Evolutionary conservation across 164 flowering plant species (phyloP).

Genomic region (Stephania cephalantha): DNA sequence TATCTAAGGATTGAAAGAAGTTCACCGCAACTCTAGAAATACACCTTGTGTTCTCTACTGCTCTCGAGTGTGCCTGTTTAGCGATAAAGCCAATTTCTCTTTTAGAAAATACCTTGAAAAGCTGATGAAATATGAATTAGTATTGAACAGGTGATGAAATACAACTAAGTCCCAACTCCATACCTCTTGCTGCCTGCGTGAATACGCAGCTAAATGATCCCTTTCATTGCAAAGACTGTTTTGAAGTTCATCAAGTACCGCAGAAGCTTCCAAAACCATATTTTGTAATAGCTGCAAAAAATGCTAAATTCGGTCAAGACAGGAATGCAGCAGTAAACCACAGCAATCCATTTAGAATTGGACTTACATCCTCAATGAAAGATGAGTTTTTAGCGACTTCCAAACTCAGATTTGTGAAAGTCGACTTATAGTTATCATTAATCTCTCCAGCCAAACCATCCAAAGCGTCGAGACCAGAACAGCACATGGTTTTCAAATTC

Average conservation of each 20-base stretch:
- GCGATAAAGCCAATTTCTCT: background rate
- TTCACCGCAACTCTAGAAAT: conserved; percentile 57
- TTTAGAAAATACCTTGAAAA: background rate
- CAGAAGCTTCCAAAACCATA: conserved; percentile 75
- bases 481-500: conserved; percentile 62
- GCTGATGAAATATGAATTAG: background rate
- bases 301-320: background rate
- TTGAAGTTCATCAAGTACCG: conserved; percentile 69
- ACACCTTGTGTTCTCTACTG: conserved; percentile 71
- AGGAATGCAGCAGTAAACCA: background rate
- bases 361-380: conserved; percentile 66
- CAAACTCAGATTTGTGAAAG: conserved; percentile 55
- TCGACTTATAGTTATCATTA: conserved; percentile 63
- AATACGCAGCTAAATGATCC: conserved; percentile 59
- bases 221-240: conserved; percentile 58
- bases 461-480: conserved; percentile 68
- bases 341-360: background rate
- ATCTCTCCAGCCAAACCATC: conserved; percentile 77
- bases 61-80: conserved; percentile 70
- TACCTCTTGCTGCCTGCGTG: conserved; percentile 81
- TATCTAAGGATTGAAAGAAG: conserved; percentile 39
- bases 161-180: conserved; percentile 5
- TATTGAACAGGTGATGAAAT: background rate
- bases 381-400: conserved; percentile 77
- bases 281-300: conserved; percentile 62